Evolutionary conservation across 257 asterid genomes (phyloP).

Genomic region (Voacanga thouarsii): DNA sequence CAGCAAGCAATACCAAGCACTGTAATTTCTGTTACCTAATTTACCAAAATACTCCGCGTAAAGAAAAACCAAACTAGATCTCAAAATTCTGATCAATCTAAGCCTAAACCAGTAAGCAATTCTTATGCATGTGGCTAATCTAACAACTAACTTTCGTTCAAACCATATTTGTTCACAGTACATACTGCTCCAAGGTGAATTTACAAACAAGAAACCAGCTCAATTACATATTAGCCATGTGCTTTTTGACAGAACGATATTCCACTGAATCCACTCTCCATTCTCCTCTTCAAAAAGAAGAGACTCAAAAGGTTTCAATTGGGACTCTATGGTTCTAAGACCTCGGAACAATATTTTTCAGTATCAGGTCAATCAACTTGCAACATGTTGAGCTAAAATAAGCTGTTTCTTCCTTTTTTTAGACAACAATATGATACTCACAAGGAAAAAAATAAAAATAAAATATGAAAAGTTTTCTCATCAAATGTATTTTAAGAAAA

Average conservation of each 20-base stretch:
- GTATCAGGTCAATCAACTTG: background rate
- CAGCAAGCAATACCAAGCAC: background rate
- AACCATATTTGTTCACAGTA: background rate
- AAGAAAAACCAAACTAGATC: background rate
- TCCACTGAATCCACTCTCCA: background rate
- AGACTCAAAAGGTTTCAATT: background rate
- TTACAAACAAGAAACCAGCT: background rate
- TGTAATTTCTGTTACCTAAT: background rate
- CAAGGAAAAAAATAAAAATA: background rate
- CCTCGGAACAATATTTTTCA: background rate
- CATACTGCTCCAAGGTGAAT: background rate
- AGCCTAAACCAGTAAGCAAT: background rate
- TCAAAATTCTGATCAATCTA: background rate
- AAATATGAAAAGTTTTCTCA: background rate
- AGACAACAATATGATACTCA: background rate
- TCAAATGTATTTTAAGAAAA: conserved; percentile 1
- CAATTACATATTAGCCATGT: background rate
- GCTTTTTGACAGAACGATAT: background rate
- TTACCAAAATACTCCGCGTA: background rate
- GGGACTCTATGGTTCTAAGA: background rate
- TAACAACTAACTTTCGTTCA: background rate
- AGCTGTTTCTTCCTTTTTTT: background rate
- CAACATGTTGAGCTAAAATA: background rate
- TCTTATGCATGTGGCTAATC: background rate
- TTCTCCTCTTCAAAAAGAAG: background rate